These are phyloP conservation scores for Lichtheimia corymbifera DNA, from an alignment of 371 early-diverging fungal species.

Conservation along the genomic window DNA sequence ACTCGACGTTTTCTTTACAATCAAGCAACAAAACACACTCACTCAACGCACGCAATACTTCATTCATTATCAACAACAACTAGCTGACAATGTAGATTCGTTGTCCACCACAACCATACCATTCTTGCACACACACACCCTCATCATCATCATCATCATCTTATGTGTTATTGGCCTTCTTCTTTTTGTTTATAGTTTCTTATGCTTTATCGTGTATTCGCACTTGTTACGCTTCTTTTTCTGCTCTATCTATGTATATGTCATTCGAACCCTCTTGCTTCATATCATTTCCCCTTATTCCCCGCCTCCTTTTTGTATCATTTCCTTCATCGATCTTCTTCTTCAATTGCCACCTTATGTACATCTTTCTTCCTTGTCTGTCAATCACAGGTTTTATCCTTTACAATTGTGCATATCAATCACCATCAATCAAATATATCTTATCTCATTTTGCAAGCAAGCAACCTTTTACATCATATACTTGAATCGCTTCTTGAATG, in stretches of 20 bases:
- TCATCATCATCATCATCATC: background rate
- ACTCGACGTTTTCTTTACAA: too few species aligned
- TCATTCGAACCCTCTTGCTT: background rate
- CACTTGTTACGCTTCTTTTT: slow-evolving; percentile 16
- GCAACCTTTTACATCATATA: too few species aligned
- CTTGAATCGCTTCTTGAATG: too few species aligned
- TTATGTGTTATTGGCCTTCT: slow-evolving; percentile 19
- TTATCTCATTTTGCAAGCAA: too few species aligned
- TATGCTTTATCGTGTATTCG: slow-evolving; percentile 9
- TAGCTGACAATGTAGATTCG: slow-evolving; percentile 14
- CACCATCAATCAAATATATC: too few species aligned
- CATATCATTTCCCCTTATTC: slow-evolving; percentile 1
- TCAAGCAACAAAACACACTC: background rate
- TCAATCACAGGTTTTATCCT: too few species aligned
- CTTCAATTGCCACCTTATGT: background rate
- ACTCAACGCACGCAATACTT: background rate
- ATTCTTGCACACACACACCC: slow-evolving; percentile 1
- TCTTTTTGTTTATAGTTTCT: slow-evolving; percentile 11
- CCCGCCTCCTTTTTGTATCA: slow-evolving; percentile 2
- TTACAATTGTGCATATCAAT: too few species aligned
- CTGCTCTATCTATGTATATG: slow-evolving; percentile 11
- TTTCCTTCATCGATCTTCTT: background rate
- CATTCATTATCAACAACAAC: slow-evolving; percentile 1
- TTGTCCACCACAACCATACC: slow-evolving; percentile 5
- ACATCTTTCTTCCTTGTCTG: too few species aligned